Evolutionary conservation across 164 flowering plant genomes (phyloP).

Genomic region (Magnolia changhungtana): DNA sequence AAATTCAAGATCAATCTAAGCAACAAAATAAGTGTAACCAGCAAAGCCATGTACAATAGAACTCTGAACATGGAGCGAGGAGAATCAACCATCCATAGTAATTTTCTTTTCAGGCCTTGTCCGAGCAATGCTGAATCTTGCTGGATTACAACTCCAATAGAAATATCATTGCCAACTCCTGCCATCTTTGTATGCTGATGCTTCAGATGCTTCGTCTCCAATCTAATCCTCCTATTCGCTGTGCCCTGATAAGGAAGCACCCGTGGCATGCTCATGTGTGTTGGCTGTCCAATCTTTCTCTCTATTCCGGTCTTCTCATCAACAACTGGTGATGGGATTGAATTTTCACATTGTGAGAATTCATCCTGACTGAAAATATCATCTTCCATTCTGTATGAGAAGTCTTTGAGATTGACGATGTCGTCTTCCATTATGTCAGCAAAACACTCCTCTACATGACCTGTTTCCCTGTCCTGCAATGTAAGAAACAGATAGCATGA

Average conservation of each 20-base stretch:
- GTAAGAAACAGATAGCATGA: neutral
- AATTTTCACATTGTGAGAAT: neutral
- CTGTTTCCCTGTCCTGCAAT: conserved; percentile 1
- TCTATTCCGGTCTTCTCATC: neutral
- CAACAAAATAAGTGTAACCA: neutral
- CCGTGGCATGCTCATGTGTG: neutral
- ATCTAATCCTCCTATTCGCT: neutral
- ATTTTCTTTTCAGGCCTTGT: neutral
- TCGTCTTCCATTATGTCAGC: conserved; percentile 12
- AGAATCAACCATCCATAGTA: neutral
- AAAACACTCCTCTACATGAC: neutral
- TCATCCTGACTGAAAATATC: neutral
- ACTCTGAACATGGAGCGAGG: neutral
- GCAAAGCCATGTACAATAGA: neutral
- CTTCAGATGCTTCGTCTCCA: neutral
- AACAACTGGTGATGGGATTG: neutral
- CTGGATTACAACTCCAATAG: neutral
- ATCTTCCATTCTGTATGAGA: conserved; percentile 1
- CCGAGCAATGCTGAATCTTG: neutral
- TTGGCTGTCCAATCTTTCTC: neutral
- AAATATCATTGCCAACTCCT: neutral
- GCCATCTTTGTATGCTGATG: neutral
- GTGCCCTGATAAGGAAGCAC: conserved; percentile 1
- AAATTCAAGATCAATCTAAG: neutral
- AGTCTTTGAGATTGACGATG: conserved; percentile 1